Evolutionary conservation across 768 basidiomycete genomes (phyloP).

Genomic region (Amanita subjunquillea): DNA sequence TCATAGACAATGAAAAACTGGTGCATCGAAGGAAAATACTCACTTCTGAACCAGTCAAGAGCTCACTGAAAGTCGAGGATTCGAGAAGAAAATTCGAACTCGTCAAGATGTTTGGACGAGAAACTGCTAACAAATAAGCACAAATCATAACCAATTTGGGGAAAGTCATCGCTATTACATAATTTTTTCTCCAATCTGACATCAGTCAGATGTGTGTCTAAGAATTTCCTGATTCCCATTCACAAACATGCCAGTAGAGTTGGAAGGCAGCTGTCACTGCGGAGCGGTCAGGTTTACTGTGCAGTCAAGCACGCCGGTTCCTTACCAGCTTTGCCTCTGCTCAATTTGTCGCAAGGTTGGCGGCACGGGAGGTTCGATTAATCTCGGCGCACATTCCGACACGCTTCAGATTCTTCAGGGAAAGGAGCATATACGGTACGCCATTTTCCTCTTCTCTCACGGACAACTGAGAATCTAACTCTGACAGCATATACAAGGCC

Average conservation of each 20-base stretch:
- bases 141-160: neutral
- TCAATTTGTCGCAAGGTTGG: constrained; percentile 68
- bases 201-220: too few species aligned
- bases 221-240: neutral
- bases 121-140: neutral
- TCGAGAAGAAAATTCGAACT: neutral
- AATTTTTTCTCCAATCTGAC: neutral
- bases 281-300: constrained; percentile 37
- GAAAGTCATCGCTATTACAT: neutral
- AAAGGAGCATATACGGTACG: constrained; percentile 42
- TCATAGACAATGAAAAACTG: constrained; percentile 22
- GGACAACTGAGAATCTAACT: neutral
- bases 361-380: constrained; percentile 54
- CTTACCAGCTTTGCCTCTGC: constrained; percentile 60
- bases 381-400: constrained; percentile 45
- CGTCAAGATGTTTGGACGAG: neutral
- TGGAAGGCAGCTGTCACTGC: constrained; percentile 47
- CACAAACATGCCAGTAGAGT: constrained; percentile 41
- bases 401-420: constrained; percentile 43
- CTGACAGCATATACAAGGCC: constrained; percentile 39
- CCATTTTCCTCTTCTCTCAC: neutral
- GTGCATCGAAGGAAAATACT: neutral
- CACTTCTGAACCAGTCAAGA: neutral
- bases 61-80: neutral
- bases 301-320: constrained; percentile 46